Percentiles rank a stretch among this genome's conserved stretches.
These are phyloP conservation scores for Cyclostephanos tholiformis DNA, from an alignment of 108 stramenopile species.

Conservation along the genomic window DNA sequence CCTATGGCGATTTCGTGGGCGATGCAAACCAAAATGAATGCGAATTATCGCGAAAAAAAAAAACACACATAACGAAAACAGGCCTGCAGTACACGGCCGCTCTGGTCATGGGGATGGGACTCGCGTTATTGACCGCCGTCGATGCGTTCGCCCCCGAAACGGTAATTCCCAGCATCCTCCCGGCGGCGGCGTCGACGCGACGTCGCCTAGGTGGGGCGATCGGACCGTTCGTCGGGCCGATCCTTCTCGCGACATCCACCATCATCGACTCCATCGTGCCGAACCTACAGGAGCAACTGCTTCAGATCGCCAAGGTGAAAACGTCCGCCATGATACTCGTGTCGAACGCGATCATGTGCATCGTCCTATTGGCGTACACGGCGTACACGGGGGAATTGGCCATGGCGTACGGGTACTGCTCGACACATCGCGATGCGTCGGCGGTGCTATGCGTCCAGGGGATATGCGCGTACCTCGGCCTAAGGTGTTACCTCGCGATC, in stretches of 20 bases:
- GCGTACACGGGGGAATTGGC: conserved; percentile 31
- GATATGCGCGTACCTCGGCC: conserved; percentile 38
- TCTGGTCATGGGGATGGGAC: conserved; percentile 44
- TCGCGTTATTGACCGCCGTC: conserved; percentile 40
- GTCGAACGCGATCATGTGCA: conserved; percentile 42
- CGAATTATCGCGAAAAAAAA: conserved; percentile 13
- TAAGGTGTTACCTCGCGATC: conserved; percentile 43
- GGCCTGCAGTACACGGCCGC: conserved; percentile 42
- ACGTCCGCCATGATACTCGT: conserved; percentile 42
- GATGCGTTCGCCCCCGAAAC: conserved; percentile 22
- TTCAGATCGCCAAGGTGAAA: conserved; percentile 33
- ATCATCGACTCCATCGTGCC: conserved; percentile 41
- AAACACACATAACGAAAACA: too few relatives aligned
- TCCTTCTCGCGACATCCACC: conserved; percentile 34
- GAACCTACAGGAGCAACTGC: conserved; percentile 48
- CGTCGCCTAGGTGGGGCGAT: neutral
- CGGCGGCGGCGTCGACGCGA: neutral
- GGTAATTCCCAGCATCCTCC: neutral
- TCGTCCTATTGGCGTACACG: conserved; percentile 33
- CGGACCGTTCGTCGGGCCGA: conserved; percentile 27
- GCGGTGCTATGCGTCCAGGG: conserved; percentile 28
- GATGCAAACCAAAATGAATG: too few relatives aligned
- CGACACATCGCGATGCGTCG: conserved; percentile 19
- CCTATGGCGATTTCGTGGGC: too few relatives aligned
- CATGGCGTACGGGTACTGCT: conserved; percentile 26